Conservation (phyloP, 495 filamentous ascomycete genomes). For the Daldinia childiae region DNA sequence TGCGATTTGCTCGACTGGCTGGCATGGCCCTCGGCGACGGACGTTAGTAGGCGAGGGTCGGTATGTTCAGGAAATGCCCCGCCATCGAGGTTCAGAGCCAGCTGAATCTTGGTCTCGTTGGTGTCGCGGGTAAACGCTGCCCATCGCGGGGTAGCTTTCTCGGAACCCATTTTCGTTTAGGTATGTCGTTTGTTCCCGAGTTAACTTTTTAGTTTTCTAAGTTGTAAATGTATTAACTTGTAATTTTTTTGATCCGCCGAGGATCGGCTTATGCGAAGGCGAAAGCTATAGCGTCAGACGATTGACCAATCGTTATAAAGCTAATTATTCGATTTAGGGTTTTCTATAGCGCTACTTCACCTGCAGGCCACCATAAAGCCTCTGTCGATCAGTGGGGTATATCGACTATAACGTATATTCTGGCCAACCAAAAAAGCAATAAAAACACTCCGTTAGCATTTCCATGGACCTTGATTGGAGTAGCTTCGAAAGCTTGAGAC, state of each 20-base stretch:
- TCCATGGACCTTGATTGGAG: not conserved
- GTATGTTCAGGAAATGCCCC: slow-evolving; percentile 75
- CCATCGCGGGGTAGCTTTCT: slow-evolving; percentile 63
- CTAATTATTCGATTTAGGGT: slow-evolving; percentile 30
- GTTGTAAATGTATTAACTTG: slow-evolving; percentile 7
- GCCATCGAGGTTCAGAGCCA: slow-evolving; percentile 92
- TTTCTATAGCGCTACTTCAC: slow-evolving; percentile 6
- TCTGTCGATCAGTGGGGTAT: not conserved
- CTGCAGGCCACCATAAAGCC: not conserved
- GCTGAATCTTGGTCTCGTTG: slow-evolving; percentile 95
- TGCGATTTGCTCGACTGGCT: slow-evolving; percentile 82
- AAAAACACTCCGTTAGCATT: not conserved
- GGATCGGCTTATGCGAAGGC: slow-evolving; percentile 27
- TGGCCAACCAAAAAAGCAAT: not conserved
- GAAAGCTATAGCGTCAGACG: slow-evolving; percentile 16
- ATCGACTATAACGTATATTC: not conserved
- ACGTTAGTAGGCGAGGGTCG: slow-evolving; percentile 51
- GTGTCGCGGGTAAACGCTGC: slow-evolving; percentile 83
- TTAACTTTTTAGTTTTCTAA: slow-evolving; percentile 8
- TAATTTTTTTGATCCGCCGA: slow-evolving; percentile 29
- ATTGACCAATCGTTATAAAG: slow-evolving; percentile 39
- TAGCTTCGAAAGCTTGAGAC: too few species aligned
- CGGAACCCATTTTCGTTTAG: slow-evolving; percentile 49
- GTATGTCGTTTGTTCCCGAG: slow-evolving; percentile 5
- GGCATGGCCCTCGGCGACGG: slow-evolving; percentile 70